Conservation (phyloP, 2,329 filamentous ascomycete genomes). For the Scolecobasidium constrictum region DNA sequence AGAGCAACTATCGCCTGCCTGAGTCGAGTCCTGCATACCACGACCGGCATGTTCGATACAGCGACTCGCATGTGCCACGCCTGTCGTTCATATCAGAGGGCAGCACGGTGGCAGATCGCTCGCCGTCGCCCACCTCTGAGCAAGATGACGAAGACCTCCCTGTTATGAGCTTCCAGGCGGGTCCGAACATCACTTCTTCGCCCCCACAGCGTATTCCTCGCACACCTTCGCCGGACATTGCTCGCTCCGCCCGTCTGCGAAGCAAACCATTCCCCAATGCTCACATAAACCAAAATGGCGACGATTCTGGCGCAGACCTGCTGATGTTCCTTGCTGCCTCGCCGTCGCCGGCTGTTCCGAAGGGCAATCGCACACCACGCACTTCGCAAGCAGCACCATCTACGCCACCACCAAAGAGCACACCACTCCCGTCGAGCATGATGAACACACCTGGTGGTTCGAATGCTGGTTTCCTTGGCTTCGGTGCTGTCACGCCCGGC, state of each 20-base stretch:
- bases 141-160: conserved; percentile 79
- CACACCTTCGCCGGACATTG: conserved; percentile 28
- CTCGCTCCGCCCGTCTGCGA: conserved; percentile 28
- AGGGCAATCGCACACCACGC: conserved; percentile 46
- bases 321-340: conserved; percentile 85
- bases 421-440: conserved; percentile 68
- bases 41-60: conserved; percentile 5
- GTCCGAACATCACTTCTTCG: conserved; percentile 58
- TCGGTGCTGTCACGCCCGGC: conserved; percentile 65
- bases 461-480: conserved; percentile 42
- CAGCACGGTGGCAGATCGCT: conserved; percentile 55
- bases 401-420: conserved; percentile 42
- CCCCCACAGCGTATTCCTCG: conserved; percentile 49
- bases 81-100: conserved; percentile 70
- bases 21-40: conserved; percentile 39
- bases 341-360: conserved; percentile 66
- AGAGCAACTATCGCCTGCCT: conserved; percentile 61
- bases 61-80: conserved; percentile 57
- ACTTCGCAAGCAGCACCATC: conserved; percentile 37
- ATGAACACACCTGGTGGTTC: conserved; percentile 75
- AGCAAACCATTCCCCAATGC: conserved; percentile 29
- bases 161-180: conserved; percentile 55
- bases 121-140: conserved; percentile 50
- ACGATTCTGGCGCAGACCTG: conserved; percentile 76
- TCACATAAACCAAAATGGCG: conserved; percentile 42